Evolutionary conservation across 2,329 filamentous ascomycete genomes (phyloP).

Genomic region (Fusarium buharicum): DNA sequence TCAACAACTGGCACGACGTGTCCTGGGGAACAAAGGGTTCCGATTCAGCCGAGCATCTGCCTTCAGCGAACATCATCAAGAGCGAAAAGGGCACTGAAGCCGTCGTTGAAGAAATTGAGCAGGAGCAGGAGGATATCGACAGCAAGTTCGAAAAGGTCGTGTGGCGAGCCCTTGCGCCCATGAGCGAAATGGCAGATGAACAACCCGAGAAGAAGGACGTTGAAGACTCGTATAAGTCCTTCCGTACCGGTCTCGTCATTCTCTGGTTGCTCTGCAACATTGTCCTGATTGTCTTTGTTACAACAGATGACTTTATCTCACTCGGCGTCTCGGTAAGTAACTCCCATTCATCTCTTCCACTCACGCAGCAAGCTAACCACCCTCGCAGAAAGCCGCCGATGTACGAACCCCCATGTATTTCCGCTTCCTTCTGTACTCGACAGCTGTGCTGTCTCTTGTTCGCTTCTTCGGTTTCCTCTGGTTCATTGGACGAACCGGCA

Average conservation of each 20-base stretch:
- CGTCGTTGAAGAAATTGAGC: slow-evolving; percentile 40
- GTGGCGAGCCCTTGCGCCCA: slow-evolving; percentile 40
- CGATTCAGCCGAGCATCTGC: slow-evolving; percentile 34
- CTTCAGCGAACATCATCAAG: slow-evolving; percentile 38
- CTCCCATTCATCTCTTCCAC: accelerated
- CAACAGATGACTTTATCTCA: slow-evolving; percentile 39
- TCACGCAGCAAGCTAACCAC: slow-evolving; percentile 11
- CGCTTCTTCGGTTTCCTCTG: slow-evolving; percentile 43
- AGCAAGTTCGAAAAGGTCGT: slow-evolving; percentile 43
- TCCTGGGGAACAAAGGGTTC: slow-evolving; percentile 44
- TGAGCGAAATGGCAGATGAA: slow-evolving; percentile 35
- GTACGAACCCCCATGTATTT: slow-evolving; percentile 40
- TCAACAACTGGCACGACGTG: slow-evolving; percentile 44
- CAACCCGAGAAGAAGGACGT: slow-evolving; percentile 39
- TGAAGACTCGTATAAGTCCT: slow-evolving; percentile 42
- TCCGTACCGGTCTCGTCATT: slow-evolving; percentile 41
- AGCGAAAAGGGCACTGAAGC: slow-evolving; percentile 36
- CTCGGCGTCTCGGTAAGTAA: slow-evolving; percentile 38
- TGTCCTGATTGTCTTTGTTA: slow-evolving; percentile 40
- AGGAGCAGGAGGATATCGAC: slow-evolving; percentile 42
- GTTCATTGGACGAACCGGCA: slow-evolving; percentile 41
- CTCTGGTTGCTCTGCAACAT: slow-evolving; percentile 43
- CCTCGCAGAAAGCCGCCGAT: slow-evolving; percentile 26
- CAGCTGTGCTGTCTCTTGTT: slow-evolving; percentile 39
- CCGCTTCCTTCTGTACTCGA: slow-evolving; percentile 39